Evolutionary conservation across 331 rosid species (phyloP), one percentile per base, ranked within the genome.

Genomic region (Rhamnella rubrinervis): DNA sequence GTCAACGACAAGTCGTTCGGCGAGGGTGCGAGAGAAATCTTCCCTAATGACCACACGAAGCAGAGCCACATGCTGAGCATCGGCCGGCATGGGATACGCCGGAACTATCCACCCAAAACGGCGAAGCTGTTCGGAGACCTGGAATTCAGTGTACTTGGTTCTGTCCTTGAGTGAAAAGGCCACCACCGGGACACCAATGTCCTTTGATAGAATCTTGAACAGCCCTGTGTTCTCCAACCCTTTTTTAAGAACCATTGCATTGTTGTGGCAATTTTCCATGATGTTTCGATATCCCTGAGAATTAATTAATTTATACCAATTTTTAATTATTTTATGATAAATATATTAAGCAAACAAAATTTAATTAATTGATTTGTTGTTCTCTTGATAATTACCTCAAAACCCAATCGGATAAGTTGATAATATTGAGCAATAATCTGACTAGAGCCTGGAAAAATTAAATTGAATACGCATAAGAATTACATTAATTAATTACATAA

Each of bases 61-160:
- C 23, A 91, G 84, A 0, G 83, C 69, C 6, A 91, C 82, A 1
- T 89, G 92, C 40, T 87, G 68, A 6, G 93, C 96, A 25, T 81
- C 95, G 1, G 89, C 82, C 0, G 96, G 88, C 97, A 91, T 91
- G 12, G 87, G 78, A 69, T 91, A 91, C 6, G 97, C 96, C 4
- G 97, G 97, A 65, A 91, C 91, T 11, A 91, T 84, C 93, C 96
- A 91, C 7, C 91, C 91, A 8, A 46, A 82, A 6, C 93, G 86
- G 3, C 96, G 74, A 63, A 91, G 55, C 57, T 66, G 6, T 11
- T 88, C 91, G 0, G 97, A 91, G 55, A 91, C 38, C 72, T 80
- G 80, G 62, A 88, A 87, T 28, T 86, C 97, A 16, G 75, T 73
- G 60, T 78, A 87, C 5, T 66, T 70, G 35, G 47, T 55, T 6